Evolutionary conservation across 2,329 filamentous ascomycete genomes (phyloP), one percentile per base, ranked within the genome.

Genomic region (Bipolaris bicolor): DNA sequence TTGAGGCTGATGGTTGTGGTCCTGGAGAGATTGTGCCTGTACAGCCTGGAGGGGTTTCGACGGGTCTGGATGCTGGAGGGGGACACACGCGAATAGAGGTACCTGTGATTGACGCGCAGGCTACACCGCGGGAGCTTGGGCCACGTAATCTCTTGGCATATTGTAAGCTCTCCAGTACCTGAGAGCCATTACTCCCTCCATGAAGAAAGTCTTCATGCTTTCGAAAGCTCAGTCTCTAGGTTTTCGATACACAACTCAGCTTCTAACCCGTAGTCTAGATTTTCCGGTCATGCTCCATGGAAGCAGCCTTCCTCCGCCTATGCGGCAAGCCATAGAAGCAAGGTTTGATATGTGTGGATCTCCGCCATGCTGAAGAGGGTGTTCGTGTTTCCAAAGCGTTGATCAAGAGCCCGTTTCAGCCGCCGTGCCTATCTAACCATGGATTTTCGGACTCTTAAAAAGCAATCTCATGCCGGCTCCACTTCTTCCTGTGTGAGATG

Each of bases 1-100:
- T 20, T 73, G 66, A 33, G 53, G 22, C 16, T 26, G 13, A n/a
- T 40, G 33, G n/a, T 61, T 44, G 52, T 60, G 31, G 51, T 40
- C 51, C n/a, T 22, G 34, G 34, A n/a, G 36, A 24, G 3, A 10
- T 16, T 29, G 33, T 26, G 7, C 22, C 15, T 24, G 13, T 24
- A 20, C 24, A 26, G 33, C 45, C 33, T 37, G 34, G 34, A 49
- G 34, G 22, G 46, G 34, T 49, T 49, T n/a, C 7, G 46, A 39
- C 11, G 33, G 46, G 40, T 31, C 22, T 31, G 49, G 40, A 29
- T 44, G 40, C 41, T 36, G 49, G 24, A 26, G 49, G 48, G 48
- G 33, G 18, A 13, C 11, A 22, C 6, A 43, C 49, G 49, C 49
- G 49, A 50, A 41, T 26, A 26, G 29, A 50, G 49, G 49, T 44